A percentile compares a stretch with the other conserved stretches of the same genome.
phyloP scores from a whole-genome alignment of 2,329 filamentous ascomycete genomes.

The Trichoderma hamatum region DNA sequence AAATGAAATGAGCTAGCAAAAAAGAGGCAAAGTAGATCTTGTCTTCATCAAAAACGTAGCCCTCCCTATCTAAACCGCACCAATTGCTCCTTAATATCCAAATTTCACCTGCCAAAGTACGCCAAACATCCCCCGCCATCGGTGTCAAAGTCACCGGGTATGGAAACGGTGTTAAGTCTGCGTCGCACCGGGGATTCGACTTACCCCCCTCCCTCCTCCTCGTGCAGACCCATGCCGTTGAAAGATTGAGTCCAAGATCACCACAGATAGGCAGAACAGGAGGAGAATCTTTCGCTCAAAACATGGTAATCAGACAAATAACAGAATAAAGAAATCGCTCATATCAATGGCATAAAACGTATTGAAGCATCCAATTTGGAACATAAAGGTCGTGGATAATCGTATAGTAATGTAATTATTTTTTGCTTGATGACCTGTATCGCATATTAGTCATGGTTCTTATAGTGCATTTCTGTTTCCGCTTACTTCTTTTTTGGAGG shows the following conservation, averaged over 20 bases:
- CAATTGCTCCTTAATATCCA: constrained; percentile 26
- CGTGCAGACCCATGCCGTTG: constrained; percentile 31
- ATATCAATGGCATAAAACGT: constrained; percentile 26
- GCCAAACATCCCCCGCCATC: constrained; percentile 17
- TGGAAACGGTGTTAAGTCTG: not conserved
- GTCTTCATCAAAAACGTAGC: constrained; percentile 18
- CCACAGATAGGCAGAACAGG: constrained; percentile 18
- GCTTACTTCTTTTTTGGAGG: constrained; percentile 31
- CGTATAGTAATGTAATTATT: constrained; percentile 18
- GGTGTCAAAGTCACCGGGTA: not conserved
- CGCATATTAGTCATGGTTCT: not conserved
- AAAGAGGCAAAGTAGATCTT: constrained; percentile 5
- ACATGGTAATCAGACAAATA: constrained; percentile 1
- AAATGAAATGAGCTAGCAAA: constrained; percentile 1
- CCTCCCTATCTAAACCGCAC: constrained; percentile 29
- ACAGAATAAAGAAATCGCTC: constrained; percentile 21
- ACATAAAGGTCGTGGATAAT: constrained; percentile 20
- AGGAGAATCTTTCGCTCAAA: constrained; percentile 24
- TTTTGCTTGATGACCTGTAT: constrained; percentile 28
- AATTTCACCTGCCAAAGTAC: constrained; percentile 31
- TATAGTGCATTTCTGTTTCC: no score
- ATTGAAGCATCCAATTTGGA: constrained; percentile 6
- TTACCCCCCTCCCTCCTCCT: constrained; percentile 30
- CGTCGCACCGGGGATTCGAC: constrained; percentile 13
- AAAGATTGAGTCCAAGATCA: constrained; percentile 2